A percentile compares a stretch with the other conserved stretches of the same genome.
These are phyloP conservation scores for Rhizopus arrhizus DNA, from an alignment of 371 early-diverging fungal species.

Conservation along the genomic window DNA sequence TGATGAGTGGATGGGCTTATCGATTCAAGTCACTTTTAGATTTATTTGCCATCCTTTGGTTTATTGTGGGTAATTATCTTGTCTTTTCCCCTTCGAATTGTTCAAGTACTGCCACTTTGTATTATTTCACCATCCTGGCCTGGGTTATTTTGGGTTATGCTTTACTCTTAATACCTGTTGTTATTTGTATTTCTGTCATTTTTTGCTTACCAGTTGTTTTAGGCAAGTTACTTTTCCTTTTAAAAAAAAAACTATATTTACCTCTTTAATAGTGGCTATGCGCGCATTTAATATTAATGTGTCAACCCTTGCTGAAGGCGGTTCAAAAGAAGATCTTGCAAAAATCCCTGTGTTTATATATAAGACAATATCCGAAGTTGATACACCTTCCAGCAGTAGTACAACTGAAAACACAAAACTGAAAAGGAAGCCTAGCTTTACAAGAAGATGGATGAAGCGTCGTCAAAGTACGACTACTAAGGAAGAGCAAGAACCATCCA, in stretches of 20 bases:
- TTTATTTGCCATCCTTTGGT: slow-evolving; percentile 64
- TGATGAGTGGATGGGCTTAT: slow-evolving; percentile 29
- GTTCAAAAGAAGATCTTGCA: slow-evolving; percentile 57
- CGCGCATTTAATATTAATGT: slow-evolving; percentile 57
- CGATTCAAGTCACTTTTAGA: slow-evolving; percentile 58
- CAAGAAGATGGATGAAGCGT: slow-evolving; percentile 6
- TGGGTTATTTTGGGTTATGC: slow-evolving; percentile 70
- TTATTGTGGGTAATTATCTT: slow-evolving; percentile 73
- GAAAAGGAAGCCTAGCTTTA: slow-evolving; percentile 6
- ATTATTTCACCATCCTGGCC: slow-evolving; percentile 61
- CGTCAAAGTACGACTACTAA: not conserved
- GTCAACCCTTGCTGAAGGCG: slow-evolving; percentile 54
- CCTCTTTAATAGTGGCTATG: slow-evolving; percentile 36
- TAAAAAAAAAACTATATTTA: slow-evolving; percentile 24
- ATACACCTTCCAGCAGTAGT: not conserved
- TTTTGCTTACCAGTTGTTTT: slow-evolving; percentile 66
- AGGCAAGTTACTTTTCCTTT: slow-evolving; percentile 19
- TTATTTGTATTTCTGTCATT: slow-evolving; percentile 61
- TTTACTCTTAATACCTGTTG: slow-evolving; percentile 61
- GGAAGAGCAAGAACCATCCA: not conserved
- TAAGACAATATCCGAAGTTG: slow-evolving; percentile 7
- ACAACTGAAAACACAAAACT: not conserved
- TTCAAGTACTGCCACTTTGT: slow-evolving; percentile 43
- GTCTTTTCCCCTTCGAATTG: slow-evolving; percentile 57
- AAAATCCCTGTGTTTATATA: slow-evolving; percentile 51